Conservation (phyloP, 176 grass and related monocot species). For the Triticum dicoccoides region DNA sequence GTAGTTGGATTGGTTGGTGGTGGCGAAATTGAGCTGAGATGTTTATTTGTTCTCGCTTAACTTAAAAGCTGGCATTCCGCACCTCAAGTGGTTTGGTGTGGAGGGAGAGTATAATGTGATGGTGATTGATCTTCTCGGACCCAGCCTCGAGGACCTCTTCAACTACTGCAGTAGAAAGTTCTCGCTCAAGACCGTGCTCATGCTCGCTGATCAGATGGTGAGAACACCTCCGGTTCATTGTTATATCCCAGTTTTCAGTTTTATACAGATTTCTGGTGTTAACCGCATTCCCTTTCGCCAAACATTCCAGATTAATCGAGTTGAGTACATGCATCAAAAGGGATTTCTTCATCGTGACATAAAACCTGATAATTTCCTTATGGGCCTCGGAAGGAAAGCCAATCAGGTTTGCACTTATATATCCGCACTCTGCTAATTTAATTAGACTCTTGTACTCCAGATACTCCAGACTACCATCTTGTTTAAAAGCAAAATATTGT, state of each 20-base stretch:
- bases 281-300: background rate
- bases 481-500: background rate
- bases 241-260: background rate
- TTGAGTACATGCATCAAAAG: slow-evolving; percentile 80
- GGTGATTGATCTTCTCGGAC: slow-evolving; percentile 84
- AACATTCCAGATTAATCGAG: slow-evolving; percentile 52
- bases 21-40: background rate
- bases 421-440: background rate
- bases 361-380: slow-evolving; percentile 83
- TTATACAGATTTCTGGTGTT: background rate
- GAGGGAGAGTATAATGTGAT: slow-evolving; percentile 87
- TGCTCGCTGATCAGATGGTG: slow-evolving; percentile 87
- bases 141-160: slow-evolving; percentile 79
- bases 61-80: slow-evolving; percentile 59
- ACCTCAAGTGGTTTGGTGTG: slow-evolving; percentile 75
- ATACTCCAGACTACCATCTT: background rate
- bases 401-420: slow-evolving; percentile 55
- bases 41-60: background rate
- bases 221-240: background rate
- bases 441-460: background rate
- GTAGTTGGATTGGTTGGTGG: background rate
- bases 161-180: slow-evolving; percentile 82
- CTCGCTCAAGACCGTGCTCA: slow-evolving; percentile 73
- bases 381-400: slow-evolving; percentile 77
- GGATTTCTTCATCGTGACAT: slow-evolving; percentile 86